Evolutionary conservation across 305 asterid species (phyloP), one percentile per base, ranked within the genome.

Genomic region (Rubia tinctorum): DNA sequence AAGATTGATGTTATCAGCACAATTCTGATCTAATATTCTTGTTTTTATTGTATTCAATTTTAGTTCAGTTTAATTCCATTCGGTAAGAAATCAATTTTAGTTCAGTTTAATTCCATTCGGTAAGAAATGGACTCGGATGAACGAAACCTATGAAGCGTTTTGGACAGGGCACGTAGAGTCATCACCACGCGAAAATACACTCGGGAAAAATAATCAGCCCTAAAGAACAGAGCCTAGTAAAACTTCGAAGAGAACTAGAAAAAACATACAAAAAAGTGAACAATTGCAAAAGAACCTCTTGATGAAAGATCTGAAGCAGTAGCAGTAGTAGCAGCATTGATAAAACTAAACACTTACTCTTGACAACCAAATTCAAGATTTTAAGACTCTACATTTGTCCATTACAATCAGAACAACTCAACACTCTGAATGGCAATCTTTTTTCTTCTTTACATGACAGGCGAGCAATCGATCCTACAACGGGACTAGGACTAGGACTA

Each of bases 381-480:
- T 39, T 45, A 61, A 9, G 69, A 61, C 69, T 66, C 51, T 71
- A 83, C 42, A 25, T 75, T 71, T 42, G 27, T 80, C 80, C 73
- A 65, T 73, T 73, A 73, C 76, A 66, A 61, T 69, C 7, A 58
- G 61, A 10, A 58, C 64, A 76, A 58, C 37, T 2, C 66, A 43
- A 63, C n/a, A 34, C 68, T 63, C 69, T 22, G 20, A 63, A 25
- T 12, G 8, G 65, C 37, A 60, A 9, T 12, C 40, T 58, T 20
- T 58, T 23, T 60, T 60, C 37, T 53, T 53, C 72, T 81, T 81
- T 71, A 79, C 85, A 80, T 60, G 73, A 76, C 20, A 11, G 45
- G 7, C 14, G 25, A 15, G 55, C 55, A 14, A 14, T 30, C 34
- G 34, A 56, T 39, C 51, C 13, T 4, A 17, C 51, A 56, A 68